These are phyloP conservation scores for Camellia oleifera DNA, from an alignment of 179 eudicot species.

Conservation along the genomic window DNA sequence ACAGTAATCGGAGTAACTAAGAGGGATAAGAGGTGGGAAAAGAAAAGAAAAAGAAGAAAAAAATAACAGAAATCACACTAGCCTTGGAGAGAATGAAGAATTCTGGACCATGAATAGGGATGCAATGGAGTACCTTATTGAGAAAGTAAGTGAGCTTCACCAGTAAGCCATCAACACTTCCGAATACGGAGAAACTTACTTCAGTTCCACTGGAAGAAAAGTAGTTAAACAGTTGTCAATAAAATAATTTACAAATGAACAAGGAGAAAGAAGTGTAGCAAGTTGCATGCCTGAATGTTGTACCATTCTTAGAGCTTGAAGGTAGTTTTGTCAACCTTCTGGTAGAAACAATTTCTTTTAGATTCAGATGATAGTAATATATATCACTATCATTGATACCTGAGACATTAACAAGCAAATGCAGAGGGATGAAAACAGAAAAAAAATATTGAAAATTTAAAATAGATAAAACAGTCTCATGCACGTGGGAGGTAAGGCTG, in stretches of 20 bases:
- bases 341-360: slow-evolving; percentile 40
- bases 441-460: not conserved
- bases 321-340: slow-evolving; percentile 48
- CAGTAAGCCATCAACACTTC: slow-evolving; percentile 37
- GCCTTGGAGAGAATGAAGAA: not conserved
- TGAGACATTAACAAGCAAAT: slow-evolving; percentile 21
- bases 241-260: slow-evolving; percentile 3
- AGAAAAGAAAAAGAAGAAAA: not conserved
- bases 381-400: slow-evolving; percentile 53
- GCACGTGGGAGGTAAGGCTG: too few relatives aligned
- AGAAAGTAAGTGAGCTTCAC: slow-evolving; percentile 39
- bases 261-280: not conserved
- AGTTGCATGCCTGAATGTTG: slow-evolving; percentile 53
- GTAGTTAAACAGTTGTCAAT: not conserved
- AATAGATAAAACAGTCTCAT: too few relatives aligned
- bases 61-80: not conserved
- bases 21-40: not conserved
- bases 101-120: slow-evolving; percentile 8
- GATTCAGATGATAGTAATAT: slow-evolving; percentile 46
- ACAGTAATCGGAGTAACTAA: slow-evolving; percentile 2
- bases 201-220: slow-evolving; percentile 70
- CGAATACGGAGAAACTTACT: slow-evolving; percentile 44
- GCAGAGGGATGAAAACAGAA: slow-evolving; percentile 8
- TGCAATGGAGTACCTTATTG: slow-evolving; percentile 47
- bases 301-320: slow-evolving; percentile 57